Evolutionary conservation across 495 filamentous ascomycete genomes (phyloP).

Genomic region (Hyaloscypha hepaticicola): DNA sequence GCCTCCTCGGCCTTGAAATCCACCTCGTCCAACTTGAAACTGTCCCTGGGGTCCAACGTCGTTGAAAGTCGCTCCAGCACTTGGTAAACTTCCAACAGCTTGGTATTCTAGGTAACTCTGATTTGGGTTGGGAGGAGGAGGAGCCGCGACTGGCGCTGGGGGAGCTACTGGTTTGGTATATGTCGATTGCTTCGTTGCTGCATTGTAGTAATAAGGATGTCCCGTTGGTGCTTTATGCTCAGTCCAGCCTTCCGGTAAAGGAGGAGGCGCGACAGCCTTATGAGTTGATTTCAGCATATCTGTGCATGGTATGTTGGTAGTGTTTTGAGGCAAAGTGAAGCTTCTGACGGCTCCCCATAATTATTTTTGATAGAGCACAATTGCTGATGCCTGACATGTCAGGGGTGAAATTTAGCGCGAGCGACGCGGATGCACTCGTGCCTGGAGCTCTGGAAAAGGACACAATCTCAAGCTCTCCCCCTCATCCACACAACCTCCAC

Average conservation of each 20-base stretch:
- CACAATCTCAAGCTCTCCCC: conserved; percentile 18
- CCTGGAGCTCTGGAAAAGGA: conserved; percentile 29
- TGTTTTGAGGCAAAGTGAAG: background rate
- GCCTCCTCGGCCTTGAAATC: conserved; percentile 37
- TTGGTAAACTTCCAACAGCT: conserved; percentile 38
- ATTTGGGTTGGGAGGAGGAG: conserved; percentile 34
- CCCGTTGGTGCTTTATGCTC: conserved; percentile 91
- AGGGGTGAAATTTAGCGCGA: conserved; percentile 1
- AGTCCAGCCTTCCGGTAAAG: conserved; percentile 81
- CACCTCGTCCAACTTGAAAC: conserved; percentile 32
- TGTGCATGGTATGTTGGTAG: conserved; percentile 7
- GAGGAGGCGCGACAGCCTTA: conserved; percentile 49
- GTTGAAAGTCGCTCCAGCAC: conserved; percentile 42
- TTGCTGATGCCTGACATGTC: background rate
- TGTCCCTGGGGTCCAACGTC: conserved; percentile 33
- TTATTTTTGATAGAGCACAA: conserved; percentile 15
- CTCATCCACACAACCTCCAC: background rate
- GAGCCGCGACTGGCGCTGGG: conserved; percentile 25
- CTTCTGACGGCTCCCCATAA: background rate
- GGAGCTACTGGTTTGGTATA: conserved; percentile 65
- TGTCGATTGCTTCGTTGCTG: conserved; percentile 82
- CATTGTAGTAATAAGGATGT: conserved; percentile 87
- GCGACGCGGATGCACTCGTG: conserved; percentile 23
- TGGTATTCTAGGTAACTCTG: conserved; percentile 46
- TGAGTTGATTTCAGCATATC: conserved; percentile 66